phyloP scores from a whole-genome alignment of 2,329 filamentous ascomycete species.

The Pseudogymnoascus sp. region DNA sequence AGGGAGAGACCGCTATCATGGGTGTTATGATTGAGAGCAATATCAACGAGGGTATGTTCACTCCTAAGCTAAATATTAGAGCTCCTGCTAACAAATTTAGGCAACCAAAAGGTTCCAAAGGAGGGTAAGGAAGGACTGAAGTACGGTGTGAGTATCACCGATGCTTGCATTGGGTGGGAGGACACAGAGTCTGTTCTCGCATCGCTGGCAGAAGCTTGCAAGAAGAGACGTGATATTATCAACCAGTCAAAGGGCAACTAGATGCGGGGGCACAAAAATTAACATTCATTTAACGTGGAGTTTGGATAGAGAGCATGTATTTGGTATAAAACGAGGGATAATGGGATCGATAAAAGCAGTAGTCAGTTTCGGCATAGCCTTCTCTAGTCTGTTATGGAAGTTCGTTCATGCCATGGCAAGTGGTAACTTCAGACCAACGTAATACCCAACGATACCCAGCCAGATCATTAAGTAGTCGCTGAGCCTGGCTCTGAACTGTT shows the following conservation, averaged over 20 bases:
- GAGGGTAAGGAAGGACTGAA: constrained; percentile 80
- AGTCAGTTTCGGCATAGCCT: constrained; percentile 3
- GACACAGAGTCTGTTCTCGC: constrained; percentile 76
- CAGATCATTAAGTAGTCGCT: constrained; percentile 76
- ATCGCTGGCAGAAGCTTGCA: constrained; percentile 70
- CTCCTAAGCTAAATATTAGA: background rate
- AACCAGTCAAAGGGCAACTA: background rate
- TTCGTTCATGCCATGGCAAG: constrained; percentile 49
- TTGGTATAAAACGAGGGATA: constrained; percentile 7
- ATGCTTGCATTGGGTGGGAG: constrained; percentile 93
- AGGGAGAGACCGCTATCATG: constrained; percentile 81
- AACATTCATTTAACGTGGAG: constrained; percentile 2
- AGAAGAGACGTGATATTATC: constrained; percentile 42
- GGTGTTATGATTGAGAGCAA: constrained; percentile 99
- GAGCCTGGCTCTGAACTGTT: constrained; percentile 46
- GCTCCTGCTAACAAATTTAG: constrained; percentile 32
- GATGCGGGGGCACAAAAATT: background rate
- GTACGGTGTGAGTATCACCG: constrained; percentile 94
- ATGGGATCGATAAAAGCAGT: background rate
- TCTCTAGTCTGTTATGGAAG: background rate
- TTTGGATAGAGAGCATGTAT: constrained; percentile 1
- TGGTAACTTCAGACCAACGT: constrained; percentile 71
- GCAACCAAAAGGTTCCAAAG: constrained; percentile 82
- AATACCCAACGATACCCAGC: constrained; percentile 78
- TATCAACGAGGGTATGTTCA: constrained; percentile 71